Evolutionary conservation across 108 stramenopile genomes (phyloP).

Genomic region (Aurantiochytrium sp.): DNA sequence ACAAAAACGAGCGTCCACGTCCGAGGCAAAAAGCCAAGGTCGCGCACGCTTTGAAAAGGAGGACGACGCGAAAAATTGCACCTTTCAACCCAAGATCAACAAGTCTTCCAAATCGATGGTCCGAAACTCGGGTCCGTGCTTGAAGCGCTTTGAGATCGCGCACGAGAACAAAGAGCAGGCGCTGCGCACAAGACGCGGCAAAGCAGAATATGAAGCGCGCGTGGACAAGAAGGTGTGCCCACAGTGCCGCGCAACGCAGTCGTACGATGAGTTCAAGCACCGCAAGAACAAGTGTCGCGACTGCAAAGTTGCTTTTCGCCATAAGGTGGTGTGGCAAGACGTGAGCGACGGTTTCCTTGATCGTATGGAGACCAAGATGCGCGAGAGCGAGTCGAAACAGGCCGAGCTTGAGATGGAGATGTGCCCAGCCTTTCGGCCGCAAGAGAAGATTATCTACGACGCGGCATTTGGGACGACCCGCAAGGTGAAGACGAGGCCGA

Average conservation of each 20-base stretch:
- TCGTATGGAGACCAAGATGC: background rate
- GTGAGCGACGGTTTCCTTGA: background rate
- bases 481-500: background rate
- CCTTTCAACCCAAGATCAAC: background rate
- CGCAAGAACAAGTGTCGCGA: constrained; percentile 9
- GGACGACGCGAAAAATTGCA: constrained; percentile 13
- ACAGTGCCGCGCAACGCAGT: background rate
- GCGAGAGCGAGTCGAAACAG: background rate
- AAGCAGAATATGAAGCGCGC: background rate
- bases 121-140: background rate
- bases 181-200: background rate
- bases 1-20: too few relatives aligned
- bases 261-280: constrained; percentile 1
- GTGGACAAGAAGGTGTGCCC: background rate
- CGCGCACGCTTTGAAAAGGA: background rate
- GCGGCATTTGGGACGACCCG: background rate
- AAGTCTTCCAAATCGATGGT: background rate
- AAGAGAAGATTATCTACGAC: background rate
- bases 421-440: background rate
- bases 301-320: background rate
- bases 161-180: background rate
- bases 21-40: too few relatives aligned
- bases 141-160: background rate
- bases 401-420: background rate
- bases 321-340: background rate